These are phyloP conservation scores for Flaveria trinervia DNA, from an alignment of 129 eudicot genomes.

Conservation along the genomic window DNA sequence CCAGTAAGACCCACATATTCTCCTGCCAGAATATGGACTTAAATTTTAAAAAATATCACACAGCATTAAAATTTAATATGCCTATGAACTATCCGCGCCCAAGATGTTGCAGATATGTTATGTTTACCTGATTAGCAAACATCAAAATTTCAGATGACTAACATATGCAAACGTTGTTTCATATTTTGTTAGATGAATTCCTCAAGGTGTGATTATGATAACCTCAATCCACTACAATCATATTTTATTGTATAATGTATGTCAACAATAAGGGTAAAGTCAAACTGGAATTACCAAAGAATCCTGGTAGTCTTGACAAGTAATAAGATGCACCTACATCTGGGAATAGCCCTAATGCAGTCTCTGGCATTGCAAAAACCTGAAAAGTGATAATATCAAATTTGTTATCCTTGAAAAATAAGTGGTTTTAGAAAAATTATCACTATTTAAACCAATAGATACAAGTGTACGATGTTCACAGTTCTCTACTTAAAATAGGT, in stretches of 20 bases:
- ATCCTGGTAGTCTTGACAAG: slow-evolving; percentile 87
- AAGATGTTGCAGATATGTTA: neutral
- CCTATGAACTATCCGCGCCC: neutral
- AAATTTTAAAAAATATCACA: neutral
- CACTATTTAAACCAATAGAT: neutral
- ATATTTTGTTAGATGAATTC: neutral
- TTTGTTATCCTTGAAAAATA: neutral
- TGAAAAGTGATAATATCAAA: slow-evolving; percentile 28
- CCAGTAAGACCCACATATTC: slow-evolving; percentile 93
- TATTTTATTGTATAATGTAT: neutral
- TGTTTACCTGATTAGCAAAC: neutral
- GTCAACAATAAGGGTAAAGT: slow-evolving; percentile 3
- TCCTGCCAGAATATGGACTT: slow-evolving; percentile 49
- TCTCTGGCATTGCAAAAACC: slow-evolving; percentile 99
- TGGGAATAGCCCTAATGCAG: slow-evolving; percentile 90
- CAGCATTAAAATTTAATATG: neutral
- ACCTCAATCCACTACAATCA: neutral
- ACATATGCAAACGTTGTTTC: neutral
- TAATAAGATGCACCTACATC: slow-evolving; percentile 95
- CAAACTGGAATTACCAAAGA: slow-evolving; percentile 65
- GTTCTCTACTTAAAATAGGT: too few relatives aligned
- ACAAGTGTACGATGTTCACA: too few relatives aligned
- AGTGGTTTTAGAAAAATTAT: neutral
- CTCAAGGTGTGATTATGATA: neutral
- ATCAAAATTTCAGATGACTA: neutral